Base-by-base conservation (phyloP, 2,329 filamentous ascomycete species). In the Colletotrichum sp. region DNA sequence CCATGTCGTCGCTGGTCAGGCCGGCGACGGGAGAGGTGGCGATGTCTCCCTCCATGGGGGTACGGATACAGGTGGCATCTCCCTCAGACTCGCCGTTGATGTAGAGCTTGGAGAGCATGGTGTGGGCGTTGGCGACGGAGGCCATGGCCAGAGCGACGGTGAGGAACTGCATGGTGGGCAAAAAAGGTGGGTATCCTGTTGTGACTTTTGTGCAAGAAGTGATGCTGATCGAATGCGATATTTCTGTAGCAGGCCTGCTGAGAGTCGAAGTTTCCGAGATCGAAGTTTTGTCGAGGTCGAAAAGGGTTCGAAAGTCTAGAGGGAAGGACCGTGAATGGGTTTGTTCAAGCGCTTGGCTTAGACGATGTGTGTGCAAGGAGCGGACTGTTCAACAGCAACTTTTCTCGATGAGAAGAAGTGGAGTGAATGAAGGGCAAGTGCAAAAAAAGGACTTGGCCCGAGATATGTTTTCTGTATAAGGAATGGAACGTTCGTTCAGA, bases 41-140 rank as follows among this genome's bases (percentile, higher is more conserved):
- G 0, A 87, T 89, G 8, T 83, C 82, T 5, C 87, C 84, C 71
- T 91, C 85, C 55, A 84, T 87, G 70, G 90, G 90, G 90, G 94
- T 93, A 57, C 94, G 92, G 67, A 96, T 89, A 80, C 93, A 95
- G 30, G 92, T 93, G 34, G 91, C 94, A 81, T 94, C 92, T 77
- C 94, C 94, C 83, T 95, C 92, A 79, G 90, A 89, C 64, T 89
- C 84, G 75, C 90, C 90, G 79, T 94, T 87, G 79, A 95, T 84
- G 78, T 89, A 92, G 65, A 94, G 85, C 6, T 90, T 93, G 2
- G 92, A 93, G 81, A 94, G 91, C 65, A 91, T 82, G 8, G 92
- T 93, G 81, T 95, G 93, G 57, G 90, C 91, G 64, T 81, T 82
- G 27, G 84, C 84, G n/a, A 82, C 77, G 16, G 83, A 80, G 69